phyloP scores from a whole-genome alignment of 1,284 basidiomycete species.

The Boletellus deceptivus region DNA sequence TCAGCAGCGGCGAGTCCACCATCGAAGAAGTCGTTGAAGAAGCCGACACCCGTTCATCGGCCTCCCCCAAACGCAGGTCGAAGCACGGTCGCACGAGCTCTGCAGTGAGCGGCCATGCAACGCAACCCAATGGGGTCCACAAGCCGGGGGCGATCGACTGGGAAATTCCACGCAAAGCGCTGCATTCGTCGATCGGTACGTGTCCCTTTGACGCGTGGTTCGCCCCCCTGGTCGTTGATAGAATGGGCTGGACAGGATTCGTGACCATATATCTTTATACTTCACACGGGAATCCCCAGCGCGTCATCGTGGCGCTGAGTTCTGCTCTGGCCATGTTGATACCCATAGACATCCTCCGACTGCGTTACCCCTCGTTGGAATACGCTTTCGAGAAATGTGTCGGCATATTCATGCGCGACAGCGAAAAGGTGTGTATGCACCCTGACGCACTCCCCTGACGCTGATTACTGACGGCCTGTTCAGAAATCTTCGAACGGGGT shows the following conservation, averaged over 20 bases:
- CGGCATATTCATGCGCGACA: slow-evolving; percentile 93
- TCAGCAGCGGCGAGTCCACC: slow-evolving; percentile 17
- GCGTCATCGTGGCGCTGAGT: slow-evolving; percentile 66
- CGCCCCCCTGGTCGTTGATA: slow-evolving; percentile 6
- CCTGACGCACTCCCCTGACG: background rate
- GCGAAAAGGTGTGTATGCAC: slow-evolving; percentile 65
- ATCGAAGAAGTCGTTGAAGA: slow-evolving; percentile 31
- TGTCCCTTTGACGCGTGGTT: slow-evolving; percentile 19
- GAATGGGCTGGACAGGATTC: slow-evolving; percentile 57
- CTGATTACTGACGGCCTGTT: background rate
- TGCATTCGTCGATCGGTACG: slow-evolving; percentile 90
- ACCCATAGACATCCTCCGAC: slow-evolving; percentile 77
- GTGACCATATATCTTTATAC: slow-evolving; percentile 78
- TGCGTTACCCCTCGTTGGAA: slow-evolving; percentile 71
- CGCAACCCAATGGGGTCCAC: slow-evolving; percentile 14
- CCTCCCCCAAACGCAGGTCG: slow-evolving; percentile 18
- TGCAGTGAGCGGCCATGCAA: background rate
- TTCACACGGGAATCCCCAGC: slow-evolving; percentile 51
- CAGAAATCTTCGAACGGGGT: slow-evolving; percentile 82
- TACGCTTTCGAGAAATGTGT: slow-evolving; percentile 72
- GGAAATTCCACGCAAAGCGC: slow-evolving; percentile 89
- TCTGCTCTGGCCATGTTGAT: slow-evolving; percentile 69
- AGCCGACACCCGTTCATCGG: slow-evolving; percentile 9
- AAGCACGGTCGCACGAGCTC: slow-evolving; percentile 18
- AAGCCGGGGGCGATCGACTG: slow-evolving; percentile 45